Evolutionary conservation across 805 yeast species (phyloP), one percentile per base, ranked within the genome.

Genomic region (Metschnikowia hibisci): DNA sequence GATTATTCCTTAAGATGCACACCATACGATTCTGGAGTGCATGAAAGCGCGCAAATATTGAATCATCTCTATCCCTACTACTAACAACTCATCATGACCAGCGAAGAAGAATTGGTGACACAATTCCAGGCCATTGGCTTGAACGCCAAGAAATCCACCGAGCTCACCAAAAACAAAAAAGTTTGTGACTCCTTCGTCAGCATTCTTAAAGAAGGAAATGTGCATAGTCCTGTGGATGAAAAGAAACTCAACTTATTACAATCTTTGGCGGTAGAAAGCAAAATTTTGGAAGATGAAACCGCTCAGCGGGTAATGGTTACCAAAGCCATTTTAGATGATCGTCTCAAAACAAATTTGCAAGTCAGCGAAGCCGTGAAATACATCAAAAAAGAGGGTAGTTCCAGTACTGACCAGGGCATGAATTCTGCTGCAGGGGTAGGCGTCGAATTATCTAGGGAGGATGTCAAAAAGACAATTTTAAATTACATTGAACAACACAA

Each of bases 81-180:
- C 40, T 28, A 5, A 12, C 16, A 3, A 36, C 15, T 14, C 26
- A 23, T 27, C 26, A 52, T 50, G 54, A 32, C 52, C 40, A 41
- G 48, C 35, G 65, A 60, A 36, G 63, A 58, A 37, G 72, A 68
- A 43, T 54, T 69, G 36, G 50, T 56, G 6, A 48, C 52, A 16
- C 61, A 63, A 27, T 77, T 78, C 44, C 55, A 64, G 43, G 56
- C 63, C 40, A 60, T 83, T 45, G 95, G 95, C 11, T 79, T 86
- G 52, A 80, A 77, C 53, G 91, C 84, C 13, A 72, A 80, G 53
- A 87, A 87, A 62, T 73, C 86, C 46, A 78, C 80, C 39, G 98
- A 93, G 59, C 82, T 89, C 44, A 63, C 80, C 44, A 91, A 88
- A 63, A 91, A 93, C 69, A 81, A 82, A 61, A 90, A 90, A 63